Conservation (phyloP, 2,329 filamentous ascomycete genomes). For the Venturia effusa region DNA sequence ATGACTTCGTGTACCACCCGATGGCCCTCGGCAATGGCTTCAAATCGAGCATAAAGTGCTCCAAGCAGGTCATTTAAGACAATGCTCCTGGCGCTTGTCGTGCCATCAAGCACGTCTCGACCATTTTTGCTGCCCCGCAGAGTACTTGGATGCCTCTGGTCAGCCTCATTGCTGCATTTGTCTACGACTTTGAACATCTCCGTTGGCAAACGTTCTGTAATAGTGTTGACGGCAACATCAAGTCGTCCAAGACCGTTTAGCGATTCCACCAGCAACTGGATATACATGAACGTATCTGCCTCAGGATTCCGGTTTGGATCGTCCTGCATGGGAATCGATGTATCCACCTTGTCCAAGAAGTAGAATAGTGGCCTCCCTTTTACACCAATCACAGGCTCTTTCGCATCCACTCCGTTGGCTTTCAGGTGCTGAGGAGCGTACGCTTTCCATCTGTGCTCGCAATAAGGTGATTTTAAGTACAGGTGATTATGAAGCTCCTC, state of each 20-base stretch:
- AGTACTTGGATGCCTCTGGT: slow-evolving; percentile 81
- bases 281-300: slow-evolving; percentile 89
- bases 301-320: slow-evolving; percentile 91
- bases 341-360: slow-evolving; percentile 48
- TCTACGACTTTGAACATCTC: slow-evolving; percentile 91
- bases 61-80: slow-evolving; percentile 86
- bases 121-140: slow-evolving; percentile 47
- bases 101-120: slow-evolving; percentile 8
- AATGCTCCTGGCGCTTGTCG: slow-evolving; percentile 52
- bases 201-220: slow-evolving; percentile 87
- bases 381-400: slow-evolving; percentile 25
- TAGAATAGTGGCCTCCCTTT: slow-evolving; percentile 45
- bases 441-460: slow-evolving; percentile 87
- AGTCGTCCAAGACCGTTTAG: slow-evolving; percentile 81
- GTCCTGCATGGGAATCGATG: slow-evolving; percentile 53
- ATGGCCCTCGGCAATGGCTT: slow-evolving; percentile 92
- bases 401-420: slow-evolving; percentile 19
- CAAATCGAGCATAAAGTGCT: slow-evolving; percentile 92
- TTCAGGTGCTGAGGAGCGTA: slow-evolving; percentile 57
- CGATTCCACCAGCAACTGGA: slow-evolving; percentile 76
- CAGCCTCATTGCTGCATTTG: slow-evolving; percentile 88
- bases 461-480: slow-evolving; percentile 96
- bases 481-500: slow-evolving; percentile 96
- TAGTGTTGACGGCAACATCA: slow-evolving; percentile 74
- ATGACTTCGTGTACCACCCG: slow-evolving; percentile 89